A percentile compares a stretch with the other conserved stretches of the same genome.
phyloP scores from a whole-genome alignment of 768 basidiomycete genomes.

The Rhodotorula diobovata region DNA sequence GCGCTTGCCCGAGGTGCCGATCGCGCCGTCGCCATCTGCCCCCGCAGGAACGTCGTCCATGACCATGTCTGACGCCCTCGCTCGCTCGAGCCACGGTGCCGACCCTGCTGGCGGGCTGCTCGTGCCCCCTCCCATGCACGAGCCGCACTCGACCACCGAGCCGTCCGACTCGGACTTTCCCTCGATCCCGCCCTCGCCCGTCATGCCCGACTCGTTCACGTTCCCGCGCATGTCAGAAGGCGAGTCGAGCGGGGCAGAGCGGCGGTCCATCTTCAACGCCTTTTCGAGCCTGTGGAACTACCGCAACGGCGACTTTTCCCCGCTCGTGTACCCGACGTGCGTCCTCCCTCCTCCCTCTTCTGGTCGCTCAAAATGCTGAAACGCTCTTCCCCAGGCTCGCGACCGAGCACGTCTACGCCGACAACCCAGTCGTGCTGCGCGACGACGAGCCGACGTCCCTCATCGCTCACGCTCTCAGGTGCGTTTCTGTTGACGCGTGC shows the following conservation, averaged over 20 bases:
- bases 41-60: background rate
- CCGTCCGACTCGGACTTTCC: slow-evolving; percentile 22
- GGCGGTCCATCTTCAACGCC: slow-evolving; percentile 68
- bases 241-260: slow-evolving; percentile 57
- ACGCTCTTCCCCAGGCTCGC: slow-evolving; percentile 37
- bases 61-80: slow-evolving; percentile 50
- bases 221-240: slow-evolving; percentile 45
- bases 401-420: slow-evolving; percentile 83
- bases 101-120: background rate
- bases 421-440: slow-evolving; percentile 87
- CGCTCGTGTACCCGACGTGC: slow-evolving; percentile 57
- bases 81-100: slow-evolving; percentile 47
- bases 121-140: background rate
- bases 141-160: background rate
- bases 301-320: slow-evolving; percentile 54
- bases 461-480: slow-evolving; percentile 90
- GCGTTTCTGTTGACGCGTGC: no score
- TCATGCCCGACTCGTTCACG: slow-evolving; percentile 10
- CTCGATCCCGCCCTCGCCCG: slow-evolving; percentile 38
- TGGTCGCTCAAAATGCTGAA: no score
- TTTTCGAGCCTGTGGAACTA: slow-evolving; percentile 75
- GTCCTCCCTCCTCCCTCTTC: slow-evolving; percentile 28
- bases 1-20: background rate
- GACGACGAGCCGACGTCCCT: slow-evolving; percentile 98
- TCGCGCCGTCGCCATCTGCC: background rate